Evolutionary conservation across 257 asterid genomes (phyloP).

Genomic region (Solanum appendiculatum): DNA sequence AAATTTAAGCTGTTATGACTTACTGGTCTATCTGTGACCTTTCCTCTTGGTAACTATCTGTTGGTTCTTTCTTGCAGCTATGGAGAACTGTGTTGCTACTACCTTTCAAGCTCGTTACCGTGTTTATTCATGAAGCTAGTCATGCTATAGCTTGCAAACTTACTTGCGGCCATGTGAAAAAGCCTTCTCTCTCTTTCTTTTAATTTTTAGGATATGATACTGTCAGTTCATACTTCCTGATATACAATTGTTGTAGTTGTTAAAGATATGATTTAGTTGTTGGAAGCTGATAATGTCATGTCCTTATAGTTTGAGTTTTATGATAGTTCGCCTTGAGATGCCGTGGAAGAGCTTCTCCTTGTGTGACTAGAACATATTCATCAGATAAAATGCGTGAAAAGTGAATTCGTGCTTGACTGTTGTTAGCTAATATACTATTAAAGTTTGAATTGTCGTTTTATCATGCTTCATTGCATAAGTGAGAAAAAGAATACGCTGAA

Average conservation of each 20-base stretch:
- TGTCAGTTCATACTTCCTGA: background rate
- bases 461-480: background rate
- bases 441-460: background rate
- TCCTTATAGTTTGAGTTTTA: no score
- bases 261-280: no score
- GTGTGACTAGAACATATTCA: no score
- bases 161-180: conserved; percentile 32
- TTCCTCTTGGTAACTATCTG: background rate
- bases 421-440: background rate
- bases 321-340: no score
- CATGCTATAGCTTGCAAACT: conserved; percentile 39
- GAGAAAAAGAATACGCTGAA: background rate
- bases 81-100: conserved; percentile 28
- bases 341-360: no score
- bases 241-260: background rate
- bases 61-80: conserved; percentile 9
- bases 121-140: conserved; percentile 37
- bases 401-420: no score
- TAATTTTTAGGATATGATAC: background rate
- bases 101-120: conserved; percentile 33
- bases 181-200: background rate
- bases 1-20: background rate
- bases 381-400: no score
- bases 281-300: no score
- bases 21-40: background rate